Evolutionary conservation across 139 green algal species (phyloP).

Genomic region (Nannochloris sp.): DNA sequence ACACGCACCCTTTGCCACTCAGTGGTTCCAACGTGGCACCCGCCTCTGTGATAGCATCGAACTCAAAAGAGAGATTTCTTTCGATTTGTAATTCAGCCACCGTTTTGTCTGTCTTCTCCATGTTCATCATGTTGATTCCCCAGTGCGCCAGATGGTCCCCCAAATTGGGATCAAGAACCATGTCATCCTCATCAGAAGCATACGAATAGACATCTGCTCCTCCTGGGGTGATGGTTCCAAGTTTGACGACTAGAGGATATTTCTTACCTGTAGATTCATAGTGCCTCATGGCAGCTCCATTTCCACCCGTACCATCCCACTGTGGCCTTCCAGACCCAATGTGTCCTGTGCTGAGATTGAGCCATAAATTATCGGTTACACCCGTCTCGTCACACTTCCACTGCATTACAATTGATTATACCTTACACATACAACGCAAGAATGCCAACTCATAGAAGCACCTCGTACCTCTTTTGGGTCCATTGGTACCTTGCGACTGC

Average conservation of each 20-base stretch:
- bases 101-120: conserved; percentile 96
- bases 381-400: conserved; percentile 90
- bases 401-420: conserved; percentile 17
- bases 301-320: conserved; percentile 82
- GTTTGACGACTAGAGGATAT: conserved; percentile 90
- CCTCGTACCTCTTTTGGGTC: conserved; percentile 40
- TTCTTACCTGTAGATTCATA: conserved; percentile 74
- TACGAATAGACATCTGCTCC: conserved; percentile 88
- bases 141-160: conserved; percentile 86
- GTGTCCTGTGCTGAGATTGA: conserved; percentile 92
- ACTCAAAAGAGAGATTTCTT: conserved; percentile 84
- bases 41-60: conserved; percentile 82
- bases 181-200: conserved; percentile 87
- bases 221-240: conserved; percentile 91
- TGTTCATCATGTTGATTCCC: conserved; percentile 94
- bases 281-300: conserved; percentile 81
- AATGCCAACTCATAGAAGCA: not conserved
- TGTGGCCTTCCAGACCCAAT: conserved; percentile 86
- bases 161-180: conserved; percentile 86
- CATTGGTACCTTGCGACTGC: conserved; percentile 55
- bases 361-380: conserved; percentile 92
- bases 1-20: conserved; percentile 48
- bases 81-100: conserved; percentile 90
- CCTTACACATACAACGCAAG: not conserved
- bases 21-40: conserved; percentile 61